Evolutionary conservation across 306 rosid genomes (phyloP).

Genomic region (Sicyos baderoa): DNA sequence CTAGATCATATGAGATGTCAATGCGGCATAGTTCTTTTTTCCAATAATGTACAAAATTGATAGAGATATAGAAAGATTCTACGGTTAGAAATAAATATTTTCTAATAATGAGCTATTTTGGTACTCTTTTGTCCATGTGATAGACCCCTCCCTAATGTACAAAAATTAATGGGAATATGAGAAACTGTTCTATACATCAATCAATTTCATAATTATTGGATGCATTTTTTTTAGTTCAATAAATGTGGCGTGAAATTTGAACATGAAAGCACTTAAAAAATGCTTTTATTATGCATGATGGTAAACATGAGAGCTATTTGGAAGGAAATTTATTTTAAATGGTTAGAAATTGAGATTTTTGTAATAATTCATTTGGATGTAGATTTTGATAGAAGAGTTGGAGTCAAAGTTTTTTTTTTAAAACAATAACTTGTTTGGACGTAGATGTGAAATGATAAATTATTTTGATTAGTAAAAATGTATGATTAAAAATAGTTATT

Average conservation of each 20-base stretch:
- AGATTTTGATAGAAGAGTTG: no score
- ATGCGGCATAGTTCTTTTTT: background rate
- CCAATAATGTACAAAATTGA: constrained; percentile 10
- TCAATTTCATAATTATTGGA: background rate
- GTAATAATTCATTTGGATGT: no score
- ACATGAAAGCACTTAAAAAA: no score
- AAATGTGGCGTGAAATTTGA: background rate
- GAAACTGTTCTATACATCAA: background rate
- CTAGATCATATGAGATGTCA: background rate
- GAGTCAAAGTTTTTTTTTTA: no score
- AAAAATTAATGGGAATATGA: background rate
- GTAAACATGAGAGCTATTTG: no score
- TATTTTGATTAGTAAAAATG: no score
- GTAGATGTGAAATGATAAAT: no score
- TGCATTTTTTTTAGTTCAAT: background rate
- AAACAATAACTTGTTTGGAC: no score
- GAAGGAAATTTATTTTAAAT: no score
- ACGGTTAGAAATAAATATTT: background rate
- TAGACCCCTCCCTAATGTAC: background rate
- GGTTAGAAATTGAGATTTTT: no score
- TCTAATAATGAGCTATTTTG: background rate
- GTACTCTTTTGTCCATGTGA: constrained; percentile 3
- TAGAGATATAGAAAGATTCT: background rate
- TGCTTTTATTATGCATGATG: no score
- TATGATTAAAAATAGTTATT: no score